Evolutionary conservation across 352 stramenopile species (phyloP).

Genomic region (Phytophthora tentaculata): DNA sequence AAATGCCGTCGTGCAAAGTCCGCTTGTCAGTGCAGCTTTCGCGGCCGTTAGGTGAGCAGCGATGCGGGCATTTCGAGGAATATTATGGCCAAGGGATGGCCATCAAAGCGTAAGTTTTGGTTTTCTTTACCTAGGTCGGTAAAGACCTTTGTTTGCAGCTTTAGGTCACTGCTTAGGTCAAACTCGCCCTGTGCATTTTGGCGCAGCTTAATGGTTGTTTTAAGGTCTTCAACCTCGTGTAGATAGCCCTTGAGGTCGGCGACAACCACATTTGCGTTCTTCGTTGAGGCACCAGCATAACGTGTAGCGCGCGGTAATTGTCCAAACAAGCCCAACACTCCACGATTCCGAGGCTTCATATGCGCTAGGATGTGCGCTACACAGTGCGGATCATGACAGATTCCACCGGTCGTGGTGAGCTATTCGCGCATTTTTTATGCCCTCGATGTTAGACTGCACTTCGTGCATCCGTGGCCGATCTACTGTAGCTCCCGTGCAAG

Average conservation of each 20-base stretch:
- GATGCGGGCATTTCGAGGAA: background rate
- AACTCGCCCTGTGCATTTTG: too few species aligned
- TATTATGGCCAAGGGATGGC: constrained; percentile 1
- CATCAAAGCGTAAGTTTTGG: constrained; percentile 5
- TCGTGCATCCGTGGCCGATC: too few species aligned
- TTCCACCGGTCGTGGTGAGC: too few species aligned
- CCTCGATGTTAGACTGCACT: too few species aligned
- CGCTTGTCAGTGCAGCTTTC: constrained; percentile 63
- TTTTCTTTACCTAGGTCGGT: constrained; percentile 6
- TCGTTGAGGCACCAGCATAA: constrained; percentile 35
- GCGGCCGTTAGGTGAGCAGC: constrained; percentile 28
- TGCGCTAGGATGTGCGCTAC: too few species aligned
- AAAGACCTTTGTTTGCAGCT: constrained; percentile 6
- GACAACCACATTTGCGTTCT: constrained; percentile 17
- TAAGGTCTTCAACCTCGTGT: constrained; percentile 35
- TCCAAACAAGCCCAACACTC: too few species aligned
- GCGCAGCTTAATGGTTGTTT: constrained; percentile 32
- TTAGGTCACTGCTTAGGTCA: background rate
- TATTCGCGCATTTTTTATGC: too few species aligned
- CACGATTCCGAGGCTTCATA: too few species aligned
- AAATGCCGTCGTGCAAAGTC: constrained; percentile 58
- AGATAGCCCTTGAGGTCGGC: constrained; percentile 13
- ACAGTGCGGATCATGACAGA: too few species aligned
- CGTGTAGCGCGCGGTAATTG: constrained; percentile 38
- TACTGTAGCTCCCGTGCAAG: too few species aligned